Evolutionary conservation across 1,284 basidiomycete genomes (phyloP).

Genomic region (Trichosporon ovoides): DNA sequence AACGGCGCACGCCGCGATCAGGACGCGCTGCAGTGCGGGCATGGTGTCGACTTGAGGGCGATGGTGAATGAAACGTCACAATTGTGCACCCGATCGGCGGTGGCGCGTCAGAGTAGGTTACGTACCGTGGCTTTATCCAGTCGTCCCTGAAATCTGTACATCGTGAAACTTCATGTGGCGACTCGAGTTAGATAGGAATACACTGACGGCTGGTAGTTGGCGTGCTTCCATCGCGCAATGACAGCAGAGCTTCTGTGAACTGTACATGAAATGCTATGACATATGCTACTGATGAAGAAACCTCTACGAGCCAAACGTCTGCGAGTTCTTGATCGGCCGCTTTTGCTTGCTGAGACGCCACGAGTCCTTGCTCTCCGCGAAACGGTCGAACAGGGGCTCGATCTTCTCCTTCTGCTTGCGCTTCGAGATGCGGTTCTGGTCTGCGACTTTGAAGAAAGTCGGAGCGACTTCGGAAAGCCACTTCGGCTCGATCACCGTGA

Average conservation of each 20-base stretch:
- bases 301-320: slow-evolving; percentile 32
- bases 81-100: background rate
- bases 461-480: slow-evolving; percentile 98
- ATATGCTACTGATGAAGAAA: background rate
- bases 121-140: background rate
- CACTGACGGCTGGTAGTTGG: no score
- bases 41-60: background rate
- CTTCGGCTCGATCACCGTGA: slow-evolving; percentile 91
- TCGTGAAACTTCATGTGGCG: no score
- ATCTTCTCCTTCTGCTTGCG: slow-evolving; percentile 97
- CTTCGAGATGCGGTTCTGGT: slow-evolving; percentile 93
- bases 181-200: no score
- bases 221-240: no score
- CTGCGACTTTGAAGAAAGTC: slow-evolving; percentile 90
- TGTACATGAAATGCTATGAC: background rate
- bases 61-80: background rate
- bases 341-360: slow-evolving; percentile 49
- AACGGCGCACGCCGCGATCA: background rate
- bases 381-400: slow-evolving; percentile 59
- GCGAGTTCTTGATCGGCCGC: slow-evolving; percentile 41
- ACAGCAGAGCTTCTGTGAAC: no score
- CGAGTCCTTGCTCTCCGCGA: slow-evolving; percentile 50
- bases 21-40: background rate
- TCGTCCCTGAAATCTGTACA: background rate
- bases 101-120: background rate